Evolutionary conservation across 345 rosid species (phyloP), one percentile per base, ranked within the genome.

Genomic region (Rhodomyrtus tomentosa): DNA sequence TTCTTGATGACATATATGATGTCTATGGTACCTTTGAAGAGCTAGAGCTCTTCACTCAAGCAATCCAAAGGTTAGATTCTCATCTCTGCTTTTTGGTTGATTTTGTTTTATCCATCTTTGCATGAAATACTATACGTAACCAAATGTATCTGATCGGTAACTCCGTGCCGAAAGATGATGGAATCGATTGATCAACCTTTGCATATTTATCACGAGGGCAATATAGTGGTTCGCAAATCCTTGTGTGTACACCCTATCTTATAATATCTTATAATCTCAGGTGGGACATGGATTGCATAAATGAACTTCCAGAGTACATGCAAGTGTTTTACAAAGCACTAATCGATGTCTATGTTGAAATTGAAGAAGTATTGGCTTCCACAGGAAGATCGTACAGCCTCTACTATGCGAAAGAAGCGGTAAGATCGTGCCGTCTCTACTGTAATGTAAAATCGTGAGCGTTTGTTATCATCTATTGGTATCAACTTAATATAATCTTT

Each of bases 281-380:
- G 81, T 88, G 90, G 91, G 91, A 90, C 50, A 45, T 88, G 10
- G 80, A 42, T 22, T 86, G 80, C 3, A 45, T 83, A 11, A 38
- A 42, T 29, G 58, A 86, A 74, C 86, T 88, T 25, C 90, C 91
- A 18, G 86, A 81, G 38, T 89, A 85, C 56, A 90, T 91, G 93
- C 85, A 90, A 62, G 7, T 88, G 0, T 81, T 53, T 21, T 93
- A 82, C 82, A 29, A n/a, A 38, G 87, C 89, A 22, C 82, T 91
- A 1, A 80, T 86, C 13, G 87, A 88, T 82, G 49, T 88, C 29
- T 86, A 87, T 2, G 53, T 80, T 4, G 91, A 88, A 84, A 87
- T 87, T 42, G 88, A 84, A 5, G 82, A 86, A 1, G 72, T 82
- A 24, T 12, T 90, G 72, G 79, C 58, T 4, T 25, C 40, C 32